Evolutionary conservation across 1,139 yeast genomes (phyloP), one percentile per base, ranked within the genome.

Genomic region (Debaryomyces subglobosus): DNA sequence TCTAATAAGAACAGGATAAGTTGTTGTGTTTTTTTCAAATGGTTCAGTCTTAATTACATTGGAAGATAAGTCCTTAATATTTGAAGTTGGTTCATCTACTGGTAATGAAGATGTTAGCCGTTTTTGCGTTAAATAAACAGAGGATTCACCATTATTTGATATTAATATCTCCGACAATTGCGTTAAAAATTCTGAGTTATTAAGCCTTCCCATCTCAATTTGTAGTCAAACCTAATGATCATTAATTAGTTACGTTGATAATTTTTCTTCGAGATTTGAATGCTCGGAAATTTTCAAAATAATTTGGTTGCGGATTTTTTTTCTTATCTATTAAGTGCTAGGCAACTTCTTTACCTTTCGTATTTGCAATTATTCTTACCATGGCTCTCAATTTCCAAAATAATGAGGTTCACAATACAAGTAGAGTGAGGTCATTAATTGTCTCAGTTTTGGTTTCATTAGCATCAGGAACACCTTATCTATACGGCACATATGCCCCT

Each of bases 401-500:
- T 10, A 34, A 34, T 25, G 7, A 32, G 10, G 15, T 7, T 43
- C 27, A 25, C 10, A 13, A 3, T 47, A 49, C 29, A 60, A 60
- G 16, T 62, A 38, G 50, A 13, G 34, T 49, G 29, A 16, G 42
- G 9, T 30, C 49, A 9, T 39, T 48, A 12, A 30, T 39, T 12
- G 12, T 36, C 7, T 48, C 71, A 12, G 60, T 73, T n/a, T 61
- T 73, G 36, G 69, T 75, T 29, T 65, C 77, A 1, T 54, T 76
- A 42, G 79, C 74, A 1, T 63, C 90, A 2, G 92, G 94, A 0
- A 85, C 92, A 1, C 88, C 89, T 0, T 86, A 86, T 59, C 68
- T 85, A 20, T 87, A 83, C 60, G 88, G 92, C 1, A 81, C 82
- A 12, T 87, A 83, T 61, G 82, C 89, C 2, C 92, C 92, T 1